A percentile compares a stretch with the other conserved stretches of the same genome.
Evolutionary conservation across 169 alveolate genomes (phyloP).

Genomic region (Plasmodium berghei): DNA sequence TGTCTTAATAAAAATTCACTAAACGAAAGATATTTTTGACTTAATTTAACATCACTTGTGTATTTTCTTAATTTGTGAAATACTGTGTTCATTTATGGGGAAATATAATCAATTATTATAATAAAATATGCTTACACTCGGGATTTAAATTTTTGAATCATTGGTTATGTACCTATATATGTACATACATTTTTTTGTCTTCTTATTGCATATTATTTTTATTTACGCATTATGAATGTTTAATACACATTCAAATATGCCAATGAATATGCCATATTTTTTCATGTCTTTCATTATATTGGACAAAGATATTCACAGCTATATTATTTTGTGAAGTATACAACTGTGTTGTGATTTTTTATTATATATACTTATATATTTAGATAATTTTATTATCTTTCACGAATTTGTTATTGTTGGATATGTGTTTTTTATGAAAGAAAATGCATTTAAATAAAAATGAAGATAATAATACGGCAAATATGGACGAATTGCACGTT

Average conservation of each 20-base stretch:
- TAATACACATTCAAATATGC: constrained; percentile 7
- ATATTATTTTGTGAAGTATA: constrained; percentile 2
- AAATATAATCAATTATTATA: constrained; percentile 8
- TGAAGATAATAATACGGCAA: constrained; percentile 47
- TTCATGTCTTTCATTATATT: neutral
- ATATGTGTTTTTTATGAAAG: neutral
- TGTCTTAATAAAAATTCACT: constrained; percentile 12
- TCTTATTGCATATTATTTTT: neutral
- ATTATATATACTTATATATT: neutral
- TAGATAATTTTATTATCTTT: neutral
- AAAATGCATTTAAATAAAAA: constrained; percentile 70
- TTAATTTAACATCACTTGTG: constrained; percentile 9
- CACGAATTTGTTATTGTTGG: neutral
- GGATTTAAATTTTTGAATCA: constrained; percentile 3
- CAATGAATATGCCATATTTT: constrained; percentile 13
- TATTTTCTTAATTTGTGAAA: constrained; percentile 21
- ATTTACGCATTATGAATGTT: neutral
- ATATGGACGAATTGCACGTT: constrained; percentile 49
- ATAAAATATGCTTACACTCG: constrained; percentile 2
- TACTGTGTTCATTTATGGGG: neutral
- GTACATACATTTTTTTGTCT: no score
- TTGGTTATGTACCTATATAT: neutral
- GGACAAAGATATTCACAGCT: neutral
- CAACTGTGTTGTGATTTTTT: neutral
- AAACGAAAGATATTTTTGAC: constrained; percentile 21